These are phyloP conservation scores for Paracoccidioides lutzii DNA, from an alignment of 2,329 filamentous ascomycete species.

Conservation along the genomic window DNA sequence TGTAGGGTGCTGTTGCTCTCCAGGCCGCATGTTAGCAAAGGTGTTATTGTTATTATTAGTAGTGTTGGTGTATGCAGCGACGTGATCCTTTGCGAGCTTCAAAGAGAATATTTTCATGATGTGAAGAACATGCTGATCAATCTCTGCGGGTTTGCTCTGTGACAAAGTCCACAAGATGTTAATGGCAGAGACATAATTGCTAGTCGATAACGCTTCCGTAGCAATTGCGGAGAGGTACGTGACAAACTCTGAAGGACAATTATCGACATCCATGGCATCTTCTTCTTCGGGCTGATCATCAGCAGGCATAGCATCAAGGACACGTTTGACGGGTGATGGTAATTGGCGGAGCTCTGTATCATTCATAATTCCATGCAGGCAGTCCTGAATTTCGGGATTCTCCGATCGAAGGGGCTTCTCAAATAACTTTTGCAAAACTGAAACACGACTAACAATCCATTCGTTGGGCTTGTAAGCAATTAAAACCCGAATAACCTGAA, in stretches of 20 bases:
- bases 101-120: conserved; percentile 89
- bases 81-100: conserved; percentile 87
- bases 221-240: conserved; percentile 73
- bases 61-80: conserved; percentile 55
- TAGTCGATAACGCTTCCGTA: conserved; percentile 70
- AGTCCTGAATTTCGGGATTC: conserved; percentile 85
- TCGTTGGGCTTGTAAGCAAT: conserved; percentile 78
- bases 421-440: conserved; percentile 69
- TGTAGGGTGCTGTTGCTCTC: conserved; percentile 21
- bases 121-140: conserved; percentile 75
- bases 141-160: conserved; percentile 67
- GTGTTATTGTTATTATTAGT: conserved; percentile 22
- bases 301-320: conserved; percentile 81
- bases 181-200: conserved; percentile 74
- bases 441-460: conserved; percentile 72
- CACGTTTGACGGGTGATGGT: conserved; percentile 61
- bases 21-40: background rate
- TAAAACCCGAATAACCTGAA: conserved; percentile 83
- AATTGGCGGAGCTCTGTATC: conserved; percentile 57
- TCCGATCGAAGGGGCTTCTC: conserved; percentile 84
- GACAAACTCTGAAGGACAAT: conserved; percentile 74
- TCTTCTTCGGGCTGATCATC: conserved; percentile 70
- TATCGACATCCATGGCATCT: conserved; percentile 61
- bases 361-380: conserved; percentile 62
- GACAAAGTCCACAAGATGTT: conserved; percentile 90